Evolutionary conservation across 305 asterid species (phyloP).

Genomic region (Fraxinus albicans): DNA sequence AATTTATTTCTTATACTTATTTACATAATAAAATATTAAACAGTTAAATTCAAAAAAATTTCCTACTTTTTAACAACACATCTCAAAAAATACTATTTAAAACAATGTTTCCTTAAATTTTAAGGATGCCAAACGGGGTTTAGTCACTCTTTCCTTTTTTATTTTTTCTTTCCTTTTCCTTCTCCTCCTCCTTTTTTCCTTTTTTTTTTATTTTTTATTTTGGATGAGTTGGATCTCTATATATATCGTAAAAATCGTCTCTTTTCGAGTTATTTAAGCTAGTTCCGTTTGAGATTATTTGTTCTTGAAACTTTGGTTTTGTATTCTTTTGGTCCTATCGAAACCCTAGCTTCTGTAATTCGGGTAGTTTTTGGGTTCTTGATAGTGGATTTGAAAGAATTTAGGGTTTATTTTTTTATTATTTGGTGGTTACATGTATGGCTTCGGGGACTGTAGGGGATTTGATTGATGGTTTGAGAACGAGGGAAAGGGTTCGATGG

Average conservation of each 20-base stretch:
- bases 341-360: conserved; percentile 37
- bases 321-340: conserved; percentile 5
- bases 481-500: conserved; percentile 46
- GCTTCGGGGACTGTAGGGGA: conserved; percentile 57
- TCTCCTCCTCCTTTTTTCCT: no score
- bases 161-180: no score
- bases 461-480: conserved; percentile 42
- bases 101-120: no score
- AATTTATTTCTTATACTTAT: no score
- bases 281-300: background rate
- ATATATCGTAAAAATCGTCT: background rate
- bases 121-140: no score
- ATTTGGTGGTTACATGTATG: conserved; percentile 57
- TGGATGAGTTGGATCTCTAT: no score
- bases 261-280: background rate
- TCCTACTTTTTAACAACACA: no score
- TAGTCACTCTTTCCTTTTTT: no score
- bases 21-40: no score
- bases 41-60: no score
- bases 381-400: conserved; percentile 32
- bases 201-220: no score
- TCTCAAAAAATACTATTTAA: no score
- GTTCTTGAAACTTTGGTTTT: conserved; percentile 16
- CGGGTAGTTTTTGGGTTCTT: conserved; percentile 36
- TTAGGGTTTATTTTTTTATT: conserved; percentile 25